Evolutionary conservation across 805 yeast species (phyloP).

Genomic region (Candida anglica): DNA sequence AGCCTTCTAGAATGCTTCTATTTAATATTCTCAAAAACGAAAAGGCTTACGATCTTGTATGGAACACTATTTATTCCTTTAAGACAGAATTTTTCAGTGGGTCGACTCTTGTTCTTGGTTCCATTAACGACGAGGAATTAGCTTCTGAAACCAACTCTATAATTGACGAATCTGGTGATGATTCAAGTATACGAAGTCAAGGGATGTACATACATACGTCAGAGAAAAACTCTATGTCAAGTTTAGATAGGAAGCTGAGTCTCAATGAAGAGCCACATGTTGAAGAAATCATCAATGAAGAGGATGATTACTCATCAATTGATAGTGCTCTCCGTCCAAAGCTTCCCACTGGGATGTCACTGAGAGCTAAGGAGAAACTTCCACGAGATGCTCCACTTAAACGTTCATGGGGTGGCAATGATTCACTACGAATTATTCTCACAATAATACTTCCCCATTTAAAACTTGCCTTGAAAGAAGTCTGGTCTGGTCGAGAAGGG

Average conservation of each 20-base stretch:
- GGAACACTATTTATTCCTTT: conserved; percentile 27
- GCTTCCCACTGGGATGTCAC: conserved; percentile 60
- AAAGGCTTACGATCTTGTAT: conserved; percentile 31
- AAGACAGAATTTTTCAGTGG: conserved; percentile 20
- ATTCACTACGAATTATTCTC: conserved; percentile 41
- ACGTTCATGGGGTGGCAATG: conserved; percentile 55
- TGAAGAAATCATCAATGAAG: not conserved
- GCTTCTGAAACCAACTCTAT: conserved; percentile 1
- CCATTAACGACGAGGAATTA: not conserved
- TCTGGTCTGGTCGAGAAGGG: conserved; percentile 18
- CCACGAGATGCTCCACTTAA: conserved; percentile 48
- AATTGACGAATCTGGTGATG: no score
- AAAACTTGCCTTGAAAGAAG: conserved; percentile 22
- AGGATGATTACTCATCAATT: conserved; percentile 16
- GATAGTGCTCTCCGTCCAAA: conserved; percentile 44
- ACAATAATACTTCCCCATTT: conserved; percentile 36
- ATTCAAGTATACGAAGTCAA: no score
- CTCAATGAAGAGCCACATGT: no score
- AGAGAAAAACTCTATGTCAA: not conserved
- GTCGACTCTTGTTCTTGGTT: conserved; percentile 6
- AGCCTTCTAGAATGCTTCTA: conserved; percentile 50
- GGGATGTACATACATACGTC: not conserved
- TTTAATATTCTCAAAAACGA: conserved; percentile 45
- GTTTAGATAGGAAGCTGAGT: no score
- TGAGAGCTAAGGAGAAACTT: conserved; percentile 49